A percentile compares a stretch with the other conserved stretches of the same genome.
Conservation (phyloP, 2,329 filamentous ascomycete genomes). For the Talaromyces sp. region DNA sequence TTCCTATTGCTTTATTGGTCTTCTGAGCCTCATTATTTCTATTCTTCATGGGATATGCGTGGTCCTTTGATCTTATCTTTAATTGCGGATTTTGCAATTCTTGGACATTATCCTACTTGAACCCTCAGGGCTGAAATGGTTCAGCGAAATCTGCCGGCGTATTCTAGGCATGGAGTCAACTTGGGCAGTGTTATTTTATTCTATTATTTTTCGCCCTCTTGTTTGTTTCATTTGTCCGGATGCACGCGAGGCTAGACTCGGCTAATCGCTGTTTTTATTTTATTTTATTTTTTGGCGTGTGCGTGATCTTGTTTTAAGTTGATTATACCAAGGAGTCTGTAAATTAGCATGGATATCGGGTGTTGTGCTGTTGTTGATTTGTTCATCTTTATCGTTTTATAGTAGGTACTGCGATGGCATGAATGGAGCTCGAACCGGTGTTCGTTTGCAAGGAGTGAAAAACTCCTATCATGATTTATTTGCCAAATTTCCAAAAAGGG, state of each 20-base stretch:
- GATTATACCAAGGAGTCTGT: conserved; percentile 25
- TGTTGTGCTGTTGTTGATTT: conserved; percentile 10
- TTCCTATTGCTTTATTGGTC: neutral
- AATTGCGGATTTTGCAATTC: neutral
- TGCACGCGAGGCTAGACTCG: neutral
- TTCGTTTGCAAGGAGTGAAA: neutral
- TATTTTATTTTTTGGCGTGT: neutral
- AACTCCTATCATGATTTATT: neutral
- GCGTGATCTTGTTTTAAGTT: neutral
- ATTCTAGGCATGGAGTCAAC: conserved; percentile 6
- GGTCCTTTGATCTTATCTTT: conserved; percentile 1
- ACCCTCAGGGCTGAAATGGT: neutral
- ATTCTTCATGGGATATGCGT: neutral
- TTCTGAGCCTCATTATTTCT: neutral
- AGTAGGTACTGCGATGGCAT: neutral
- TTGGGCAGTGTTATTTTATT: neutral
- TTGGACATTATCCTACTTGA: neutral
- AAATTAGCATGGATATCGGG: conserved; percentile 26
- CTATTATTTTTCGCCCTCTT: neutral
- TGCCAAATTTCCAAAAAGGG: no score
- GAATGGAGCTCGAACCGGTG: neutral
- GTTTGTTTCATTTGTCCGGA: neutral
- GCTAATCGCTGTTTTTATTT: no score
- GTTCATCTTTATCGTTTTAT: neutral
- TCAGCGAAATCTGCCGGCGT: conserved; percentile 7